These are phyloP conservation scores for Melocanna baccifera DNA, from an alignment of 176 grass and related monocot genomes.

Conservation along the genomic window DNA sequence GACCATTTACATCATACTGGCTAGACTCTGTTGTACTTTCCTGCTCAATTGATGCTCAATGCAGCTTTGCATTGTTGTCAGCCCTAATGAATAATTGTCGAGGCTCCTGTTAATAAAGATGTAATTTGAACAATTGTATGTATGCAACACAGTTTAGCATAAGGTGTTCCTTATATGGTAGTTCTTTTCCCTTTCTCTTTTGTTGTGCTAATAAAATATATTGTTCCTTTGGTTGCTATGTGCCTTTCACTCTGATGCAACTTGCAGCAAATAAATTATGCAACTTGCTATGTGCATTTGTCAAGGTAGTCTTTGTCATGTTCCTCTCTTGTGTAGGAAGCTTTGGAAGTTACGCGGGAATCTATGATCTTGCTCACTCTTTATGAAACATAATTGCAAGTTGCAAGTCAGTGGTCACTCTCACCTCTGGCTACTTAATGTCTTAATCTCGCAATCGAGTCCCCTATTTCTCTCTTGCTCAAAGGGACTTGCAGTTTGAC, in stretches of 20 bases:
- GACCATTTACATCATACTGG: not conserved
- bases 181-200: not conserved
- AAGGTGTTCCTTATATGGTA: not conserved
- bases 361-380: not conserved
- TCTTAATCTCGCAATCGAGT: not conserved
- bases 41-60: not conserved
- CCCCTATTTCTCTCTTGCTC: not conserved
- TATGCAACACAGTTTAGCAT: not conserved
- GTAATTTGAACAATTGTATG: not conserved
- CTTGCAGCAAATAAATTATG: not conserved
- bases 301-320: not conserved
- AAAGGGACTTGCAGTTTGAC: not conserved
- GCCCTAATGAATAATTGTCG: not conserved
- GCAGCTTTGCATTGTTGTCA: not conserved
- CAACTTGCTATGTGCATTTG: not conserved
- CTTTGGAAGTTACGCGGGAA: not conserved
- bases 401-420: not conserved
- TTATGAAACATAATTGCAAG: not conserved
- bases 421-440: not conserved
- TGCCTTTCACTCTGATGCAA: not conserved
- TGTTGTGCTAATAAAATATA: slow-evolving; percentile 7
- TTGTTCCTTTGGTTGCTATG: not conserved
- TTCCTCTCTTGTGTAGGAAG: not conserved
- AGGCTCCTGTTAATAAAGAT: not conserved
- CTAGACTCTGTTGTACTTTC: not conserved